Evolutionary conservation across 2,329 filamentous ascomycete species (phyloP).

Genomic region (Epicoccum sorghinum): DNA sequence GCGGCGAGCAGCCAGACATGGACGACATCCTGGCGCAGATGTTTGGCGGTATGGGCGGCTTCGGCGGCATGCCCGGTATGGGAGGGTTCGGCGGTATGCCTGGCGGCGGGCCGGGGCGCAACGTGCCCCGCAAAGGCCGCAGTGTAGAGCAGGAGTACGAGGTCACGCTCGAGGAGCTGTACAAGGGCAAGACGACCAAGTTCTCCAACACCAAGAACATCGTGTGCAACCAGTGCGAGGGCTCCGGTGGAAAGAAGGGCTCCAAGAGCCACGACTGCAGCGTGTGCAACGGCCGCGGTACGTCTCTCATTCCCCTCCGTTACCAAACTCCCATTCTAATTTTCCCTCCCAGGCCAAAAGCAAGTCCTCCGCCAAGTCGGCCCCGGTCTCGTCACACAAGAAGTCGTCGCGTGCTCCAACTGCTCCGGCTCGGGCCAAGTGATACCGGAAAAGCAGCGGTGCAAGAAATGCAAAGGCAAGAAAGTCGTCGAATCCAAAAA

Average conservation of each 20-base stretch:
- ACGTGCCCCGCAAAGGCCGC: conserved; percentile 69
- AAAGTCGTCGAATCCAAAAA: conserved; percentile 88
- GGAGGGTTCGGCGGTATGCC: conserved; percentile 58
- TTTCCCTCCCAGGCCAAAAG: conserved; percentile 60
- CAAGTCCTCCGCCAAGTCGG: conserved; percentile 83
- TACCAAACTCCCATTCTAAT: conserved; percentile 22
- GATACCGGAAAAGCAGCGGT: conserved; percentile 95
- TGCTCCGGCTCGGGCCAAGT: conserved; percentile 86
- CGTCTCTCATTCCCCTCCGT: conserved; percentile 7
- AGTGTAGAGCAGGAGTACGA: conserved; percentile 92
- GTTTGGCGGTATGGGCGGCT: conserved; percentile 67
- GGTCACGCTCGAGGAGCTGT: conserved; percentile 90
- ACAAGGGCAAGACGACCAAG: conserved; percentile 98
- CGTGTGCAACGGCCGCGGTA: conserved; percentile 79
- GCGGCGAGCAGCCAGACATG: conserved; percentile 73
- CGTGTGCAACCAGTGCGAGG: conserved; percentile 85
- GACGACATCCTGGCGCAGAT: conserved; percentile 94
- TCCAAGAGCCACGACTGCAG: conserved; percentile 83
- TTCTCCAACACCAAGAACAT: conserved; percentile 96
- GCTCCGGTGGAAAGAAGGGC: conserved; percentile 88
- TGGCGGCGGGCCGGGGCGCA: conserved; percentile 56
- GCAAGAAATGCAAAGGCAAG: conserved; percentile 98
- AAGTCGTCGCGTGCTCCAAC: conserved; percentile 78
- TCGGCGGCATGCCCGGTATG: conserved; percentile 71
- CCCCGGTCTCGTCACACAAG: conserved; percentile 81